Evolutionary conservation across 2,329 filamentous ascomycete species (phyloP).

Genomic region (Fusarium sp.): DNA sequence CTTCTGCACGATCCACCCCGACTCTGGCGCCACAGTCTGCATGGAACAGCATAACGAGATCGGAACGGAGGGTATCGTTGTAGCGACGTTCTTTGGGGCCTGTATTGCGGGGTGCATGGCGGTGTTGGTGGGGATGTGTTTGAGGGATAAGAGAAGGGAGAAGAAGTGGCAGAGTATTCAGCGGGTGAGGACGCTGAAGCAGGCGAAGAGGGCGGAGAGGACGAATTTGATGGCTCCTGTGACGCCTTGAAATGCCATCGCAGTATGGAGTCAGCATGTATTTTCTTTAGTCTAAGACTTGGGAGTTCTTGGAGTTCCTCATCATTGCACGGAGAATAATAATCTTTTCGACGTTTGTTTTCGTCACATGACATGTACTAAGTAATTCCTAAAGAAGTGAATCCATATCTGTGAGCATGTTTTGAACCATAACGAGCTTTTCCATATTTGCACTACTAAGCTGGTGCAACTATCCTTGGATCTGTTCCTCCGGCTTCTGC

Average conservation of each 20-base stretch:
- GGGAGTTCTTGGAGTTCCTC: no score
- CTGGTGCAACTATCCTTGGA: rapidly evolving
- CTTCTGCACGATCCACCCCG: slow-evolving; percentile 8
- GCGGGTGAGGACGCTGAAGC: not conserved
- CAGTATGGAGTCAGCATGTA: no score
- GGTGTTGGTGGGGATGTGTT: not conserved
- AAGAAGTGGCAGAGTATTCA: slow-evolving; percentile 6
- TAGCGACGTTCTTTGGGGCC: not conserved
- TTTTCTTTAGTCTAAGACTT: no score
- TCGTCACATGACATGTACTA: rapidly evolving
- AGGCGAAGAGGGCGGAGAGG: slow-evolving; percentile 1
- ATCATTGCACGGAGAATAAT: no score
- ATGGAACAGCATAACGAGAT: slow-evolving; percentile 12
- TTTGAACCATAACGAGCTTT: rapidly evolving
- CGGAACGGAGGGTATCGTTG: slow-evolving; percentile 11
- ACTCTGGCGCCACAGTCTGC: slow-evolving; percentile 7
- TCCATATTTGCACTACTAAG: rapidly evolving
- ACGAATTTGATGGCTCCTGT: not conserved
- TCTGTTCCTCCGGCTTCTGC: slow-evolving; percentile 3
- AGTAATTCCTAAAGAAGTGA: not conserved
- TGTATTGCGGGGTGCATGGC: slow-evolving; percentile 9
- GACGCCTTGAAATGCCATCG: not conserved
- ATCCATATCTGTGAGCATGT: rapidly evolving
- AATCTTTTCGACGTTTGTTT: not conserved
- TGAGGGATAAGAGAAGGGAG: slow-evolving; percentile 1